Evolutionary conservation across 2,329 filamentous ascomycete species (phyloP).

Genomic region (Aureobasidium sp.): DNA sequence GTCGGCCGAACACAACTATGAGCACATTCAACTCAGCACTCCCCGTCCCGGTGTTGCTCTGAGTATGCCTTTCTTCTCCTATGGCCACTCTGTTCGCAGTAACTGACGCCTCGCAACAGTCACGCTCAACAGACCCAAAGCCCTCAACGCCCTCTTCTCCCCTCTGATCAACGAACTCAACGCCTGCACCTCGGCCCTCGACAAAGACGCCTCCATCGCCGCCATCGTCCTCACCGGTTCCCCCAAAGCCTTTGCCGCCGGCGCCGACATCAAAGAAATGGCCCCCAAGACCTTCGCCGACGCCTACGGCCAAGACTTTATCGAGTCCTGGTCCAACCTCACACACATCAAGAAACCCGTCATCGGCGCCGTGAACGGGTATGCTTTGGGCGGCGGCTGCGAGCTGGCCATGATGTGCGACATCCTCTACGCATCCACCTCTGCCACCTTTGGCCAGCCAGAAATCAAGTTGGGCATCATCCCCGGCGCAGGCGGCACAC

Average conservation of each 20-base stretch:
- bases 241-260: conserved; percentile 85
- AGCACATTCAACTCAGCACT: conserved; percentile 33
- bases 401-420: conserved; percentile 98
- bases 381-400: conserved; percentile 90
- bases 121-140: conserved; percentile 83
- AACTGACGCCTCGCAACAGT: conserved; percentile 20
- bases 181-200: conserved; percentile 63
- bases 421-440: conserved; percentile 80
- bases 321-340: conserved; percentile 86
- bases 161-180: conserved; percentile 89
- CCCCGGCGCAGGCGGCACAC: conserved; percentile 84
- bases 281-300: conserved; percentile 79
- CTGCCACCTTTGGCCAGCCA: conserved; percentile 89
- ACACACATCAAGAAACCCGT: conserved; percentile 85
- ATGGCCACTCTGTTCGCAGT: not conserved
- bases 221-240: conserved; percentile 85
- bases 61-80: not conserved
- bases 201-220: conserved; percentile 60
- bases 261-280: conserved; percentile 99
- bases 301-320: conserved; percentile 86
- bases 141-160: conserved; percentile 86
- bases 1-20: conserved; percentile 13
- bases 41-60: conserved; percentile 18
- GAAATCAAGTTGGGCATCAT: conserved; percentile 94
- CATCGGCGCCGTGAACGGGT: conserved; percentile 88